These are phyloP conservation scores for Coemansia sp. DNA, from an alignment of 371 early-diverging fungal species.

Conservation along the genomic window DNA sequence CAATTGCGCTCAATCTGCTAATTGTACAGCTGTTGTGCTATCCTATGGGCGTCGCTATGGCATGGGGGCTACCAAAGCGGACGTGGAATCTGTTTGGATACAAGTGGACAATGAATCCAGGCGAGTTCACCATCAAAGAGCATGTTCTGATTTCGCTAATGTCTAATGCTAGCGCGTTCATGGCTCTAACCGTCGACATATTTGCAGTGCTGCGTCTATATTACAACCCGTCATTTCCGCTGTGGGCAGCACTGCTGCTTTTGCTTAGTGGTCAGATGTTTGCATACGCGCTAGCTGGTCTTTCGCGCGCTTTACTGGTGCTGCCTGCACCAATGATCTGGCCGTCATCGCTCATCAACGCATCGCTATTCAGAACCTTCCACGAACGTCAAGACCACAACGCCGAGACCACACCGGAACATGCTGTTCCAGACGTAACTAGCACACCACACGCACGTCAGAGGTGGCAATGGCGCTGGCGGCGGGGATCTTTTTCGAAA, in stretches of 20 bases:
- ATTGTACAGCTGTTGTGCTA: slow-evolving; percentile 66
- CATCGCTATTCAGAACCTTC: slow-evolving; percentile 73
- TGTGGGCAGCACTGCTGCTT: slow-evolving; percentile 58
- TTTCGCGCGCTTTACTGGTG: slow-evolving; percentile 71
- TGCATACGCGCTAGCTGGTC: slow-evolving; percentile 82
- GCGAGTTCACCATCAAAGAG: slow-evolving; percentile 85
- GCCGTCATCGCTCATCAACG: slow-evolving; percentile 72
- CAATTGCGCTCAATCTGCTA: slow-evolving; percentile 57
- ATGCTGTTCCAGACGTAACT: neutral
- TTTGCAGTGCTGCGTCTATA: slow-evolving; percentile 60
- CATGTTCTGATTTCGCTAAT: slow-evolving; percentile 75
- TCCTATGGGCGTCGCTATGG: slow-evolving; percentile 68
- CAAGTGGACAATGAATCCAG: slow-evolving; percentile 69
- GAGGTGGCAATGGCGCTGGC: slow-evolving; percentile 13
- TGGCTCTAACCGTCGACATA: slow-evolving; percentile 76
- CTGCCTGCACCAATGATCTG: slow-evolving; percentile 83
- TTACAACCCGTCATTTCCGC: slow-evolving; percentile 60
- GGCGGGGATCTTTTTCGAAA: slow-evolving; percentile 3
- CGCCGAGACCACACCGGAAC: neutral
- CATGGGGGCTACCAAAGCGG: slow-evolving; percentile 40
- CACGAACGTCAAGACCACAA: slow-evolving; percentile 51
- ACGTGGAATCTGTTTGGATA: slow-evolving; percentile 45
- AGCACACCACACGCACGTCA: neutral
- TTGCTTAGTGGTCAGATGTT: slow-evolving; percentile 71
- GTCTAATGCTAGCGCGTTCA: slow-evolving; percentile 63